Evolutionary conservation across 2,329 filamentous ascomycete genomes (phyloP), one percentile per base, ranked within the genome.

Genomic region (Paraconiothyrium sp.): DNA sequence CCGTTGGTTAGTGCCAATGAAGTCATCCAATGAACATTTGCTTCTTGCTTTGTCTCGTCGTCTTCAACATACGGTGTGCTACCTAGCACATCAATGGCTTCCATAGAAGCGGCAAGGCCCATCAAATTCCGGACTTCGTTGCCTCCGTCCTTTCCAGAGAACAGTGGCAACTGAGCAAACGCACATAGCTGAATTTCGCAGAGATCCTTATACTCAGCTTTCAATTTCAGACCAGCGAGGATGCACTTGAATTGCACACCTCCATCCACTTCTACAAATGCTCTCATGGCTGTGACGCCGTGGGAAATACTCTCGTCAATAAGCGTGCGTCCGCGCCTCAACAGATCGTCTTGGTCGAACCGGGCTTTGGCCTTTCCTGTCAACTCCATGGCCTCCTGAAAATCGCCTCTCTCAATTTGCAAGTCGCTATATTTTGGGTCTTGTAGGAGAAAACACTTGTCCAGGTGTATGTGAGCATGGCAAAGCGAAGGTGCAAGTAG

Each of bases 401-500:
- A 92, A 37, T 86, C 84, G 46, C 90, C 90, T 3, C 81, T 80
- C 50, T 82, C 72, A 16, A 90, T 87, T 43, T 86, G 82, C 14
- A 91, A 80, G 67, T 90, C 84, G 1, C 83, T 79, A 75, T 89
- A 91, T 69, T 83, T 84, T 4, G 85, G 83, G 66, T 87, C 82
- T 22, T 82, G 86, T 10, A 90, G 80, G 32, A 90, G 76, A 67
- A 86, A 90, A 43, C 86, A 84, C 71, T 90, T 90, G 76, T 92
- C 90, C 32, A 92, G 82, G 71, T 92, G 90, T 54, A 92, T 86
- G 67, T 92, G 90, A 8, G 90, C 89, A 71, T 92, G 90, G 66
- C 89, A 91, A 3, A 92, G 82, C 9, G 84, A 83, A 3, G 88
- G 87, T 22, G 80, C 77, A 11, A 87, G 67, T 1, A 87, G 75